Evolutionary conservation across 495 filamentous ascomycete genomes (phyloP).

Genomic region (Daldinia childiae): DNA sequence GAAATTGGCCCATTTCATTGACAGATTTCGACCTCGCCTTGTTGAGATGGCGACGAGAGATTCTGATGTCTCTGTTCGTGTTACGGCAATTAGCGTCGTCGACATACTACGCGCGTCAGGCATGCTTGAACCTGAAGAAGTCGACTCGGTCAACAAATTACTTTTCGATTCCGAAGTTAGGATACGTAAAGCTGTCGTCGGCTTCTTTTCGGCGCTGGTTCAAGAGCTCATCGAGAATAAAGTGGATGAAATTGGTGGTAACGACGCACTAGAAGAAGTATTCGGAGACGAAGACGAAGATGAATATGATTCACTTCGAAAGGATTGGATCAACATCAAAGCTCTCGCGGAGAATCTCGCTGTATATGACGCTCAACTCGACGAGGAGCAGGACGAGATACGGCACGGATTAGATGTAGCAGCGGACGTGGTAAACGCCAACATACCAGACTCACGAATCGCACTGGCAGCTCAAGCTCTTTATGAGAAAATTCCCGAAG

Average conservation of each 20-base stretch:
- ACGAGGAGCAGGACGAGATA: conserved; percentile 55
- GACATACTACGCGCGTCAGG: conserved; percentile 84
- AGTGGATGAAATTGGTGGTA: conserved; percentile 82
- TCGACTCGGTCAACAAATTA: conserved; percentile 83
- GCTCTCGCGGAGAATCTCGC: conserved; percentile 85
- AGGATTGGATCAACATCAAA: conserved; percentile 90
- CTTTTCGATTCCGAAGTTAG: conserved; percentile 86
- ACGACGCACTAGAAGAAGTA: conserved; percentile 67
- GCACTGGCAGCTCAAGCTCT: conserved; percentile 84
- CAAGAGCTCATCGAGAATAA: conserved; percentile 81
- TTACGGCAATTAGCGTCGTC: conserved; percentile 78
- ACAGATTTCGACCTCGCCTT: conserved; percentile 84
- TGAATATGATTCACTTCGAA: conserved; percentile 76
- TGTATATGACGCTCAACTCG: conserved; percentile 71
- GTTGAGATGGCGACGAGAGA: conserved; percentile 93
- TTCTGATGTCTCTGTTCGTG: conserved; percentile 78
- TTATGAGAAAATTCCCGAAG: conserved; percentile 79
- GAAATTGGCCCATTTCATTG: conserved; percentile 85
- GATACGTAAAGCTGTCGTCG: conserved; percentile 85
- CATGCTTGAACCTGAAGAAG: conserved; percentile 87
- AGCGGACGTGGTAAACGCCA: conserved; percentile 62
- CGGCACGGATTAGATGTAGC: conserved; percentile 55
- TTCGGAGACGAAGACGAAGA: conserved; percentile 78
- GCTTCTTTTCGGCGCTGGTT: conserved; percentile 88
- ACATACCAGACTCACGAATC: conserved; percentile 77